Evolutionary conservation across 129 eudicot genomes (phyloP), one percentile per base, ranked within the genome.

Genomic region (Artemisia tridentata): DNA sequence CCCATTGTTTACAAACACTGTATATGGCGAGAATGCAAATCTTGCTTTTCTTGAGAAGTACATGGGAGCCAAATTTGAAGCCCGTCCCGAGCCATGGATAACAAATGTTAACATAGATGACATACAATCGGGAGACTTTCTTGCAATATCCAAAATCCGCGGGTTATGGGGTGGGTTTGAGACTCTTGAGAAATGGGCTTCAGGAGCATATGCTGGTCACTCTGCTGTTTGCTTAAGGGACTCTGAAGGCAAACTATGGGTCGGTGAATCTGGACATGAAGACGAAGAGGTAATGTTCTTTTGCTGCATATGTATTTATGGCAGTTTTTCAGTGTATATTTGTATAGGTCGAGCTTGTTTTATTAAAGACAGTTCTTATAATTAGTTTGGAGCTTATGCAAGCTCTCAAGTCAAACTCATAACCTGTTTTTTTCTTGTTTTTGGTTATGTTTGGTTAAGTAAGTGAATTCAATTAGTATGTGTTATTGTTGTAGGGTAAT

Each of bases 131-230:
- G 99, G 99, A 18, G 99, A 95, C 75, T 90, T 95, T 68, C 86
- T 95, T 61, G 99, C 88, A 14, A 72, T 90, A 84, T 95, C 99
- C 7, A 95, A 95, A 76, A 90, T 95, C 65, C 87, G 97, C 3
- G 99, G 99, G 16, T 73, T 90, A 31, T 95, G 99, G 99, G 99
- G 99, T 51, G 99, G 82, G 52, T 95, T 95, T 67, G 99, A 95
- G 93, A 90, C 96, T 27, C 76, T 95, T 63, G 97, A 95, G 97
- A 95, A 95, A 80, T 95, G 97, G 99, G 96, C 90, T n/a, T 84
- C 89, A 3, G 99, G 99, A 72, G 74, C 97, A 17, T 95, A 90
- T 80, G 99, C 99, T 0, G 97, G 99, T 46, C 99, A 95, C 75
- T 67, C 82, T 3, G 97, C 97, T 65, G 89, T 95, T 70, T 95